These are phyloP conservation scores for Rhodotorula sp. DNA, from an alignment of 1,284 basidiomycete species.

Conservation along the genomic window DNA sequence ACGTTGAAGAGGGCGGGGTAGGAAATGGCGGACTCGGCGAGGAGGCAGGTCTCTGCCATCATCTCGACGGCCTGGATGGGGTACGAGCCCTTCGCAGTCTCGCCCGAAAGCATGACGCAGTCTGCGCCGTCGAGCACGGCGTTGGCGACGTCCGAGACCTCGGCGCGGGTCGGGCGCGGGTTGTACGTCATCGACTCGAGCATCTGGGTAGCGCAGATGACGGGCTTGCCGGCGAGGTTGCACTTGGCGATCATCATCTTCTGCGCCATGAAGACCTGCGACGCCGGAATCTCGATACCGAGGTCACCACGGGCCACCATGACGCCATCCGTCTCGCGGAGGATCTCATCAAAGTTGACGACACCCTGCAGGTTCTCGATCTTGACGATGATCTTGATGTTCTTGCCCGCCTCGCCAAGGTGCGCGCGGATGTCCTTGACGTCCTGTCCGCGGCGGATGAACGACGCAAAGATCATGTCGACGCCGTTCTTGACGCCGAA, in stretches of 20 bases:
- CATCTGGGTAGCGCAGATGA: constrained; percentile 99
- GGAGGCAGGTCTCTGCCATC: constrained; percentile 97
- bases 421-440: constrained; percentile 86
- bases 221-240: constrained; percentile 93
- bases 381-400: constrained; percentile 97
- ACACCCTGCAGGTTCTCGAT: constrained; percentile 99
- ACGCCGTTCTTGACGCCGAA: constrained; percentile 98
- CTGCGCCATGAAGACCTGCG: constrained; percentile 95
- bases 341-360: constrained; percentile 94
- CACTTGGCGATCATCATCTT: constrained; percentile 99
- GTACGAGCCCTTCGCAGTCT: constrained; percentile 94
- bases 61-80: constrained; percentile 91
- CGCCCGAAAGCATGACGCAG: constrained; percentile 97
- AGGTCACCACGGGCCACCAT: constrained; percentile 99
- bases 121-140: constrained; percentile 95
- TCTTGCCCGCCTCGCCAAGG: constrained; percentile 85
- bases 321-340: constrained; percentile 89
- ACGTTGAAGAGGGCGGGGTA: constrained; percentile 83
- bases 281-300: constrained; percentile 96
- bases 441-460: constrained; percentile 89
- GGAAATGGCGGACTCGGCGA: constrained; percentile 90
- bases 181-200: constrained; percentile 99
- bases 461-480: constrained; percentile 98
- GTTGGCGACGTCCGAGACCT: constrained; percentile 96
- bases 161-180: constrained; percentile 92